A percentile compares a stretch with the other conserved stretches of the same genome.
These are phyloP conservation scores for Podila minutissima DNA, from an alignment of 192 early-diverging fungal genomes.

Conservation along the genomic window DNA sequence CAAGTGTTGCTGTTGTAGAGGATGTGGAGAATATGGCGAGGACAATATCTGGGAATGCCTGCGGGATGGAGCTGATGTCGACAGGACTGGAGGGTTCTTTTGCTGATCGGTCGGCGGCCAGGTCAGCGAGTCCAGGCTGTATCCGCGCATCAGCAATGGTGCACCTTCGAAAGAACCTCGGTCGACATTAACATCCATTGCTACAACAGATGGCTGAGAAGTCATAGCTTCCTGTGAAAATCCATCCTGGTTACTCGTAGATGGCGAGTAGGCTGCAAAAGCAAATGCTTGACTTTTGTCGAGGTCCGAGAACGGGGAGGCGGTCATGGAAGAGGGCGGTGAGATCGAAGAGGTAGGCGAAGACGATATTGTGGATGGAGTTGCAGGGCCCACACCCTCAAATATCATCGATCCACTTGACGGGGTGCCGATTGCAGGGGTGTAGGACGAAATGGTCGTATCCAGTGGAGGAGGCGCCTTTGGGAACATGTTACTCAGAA, in stretches of 20 bases:
- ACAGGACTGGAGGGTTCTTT: background rate
- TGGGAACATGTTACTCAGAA: no score
- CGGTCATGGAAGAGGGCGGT: conserved; percentile 16
- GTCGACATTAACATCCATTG: background rate
- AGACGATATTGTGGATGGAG: background rate
- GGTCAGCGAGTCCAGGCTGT: conserved; percentile 24
- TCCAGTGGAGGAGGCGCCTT: background rate
- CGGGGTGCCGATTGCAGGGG: background rate
- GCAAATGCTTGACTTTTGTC: background rate
- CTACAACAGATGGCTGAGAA: background rate
- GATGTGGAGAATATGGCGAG: background rate
- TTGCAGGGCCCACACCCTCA: background rate
- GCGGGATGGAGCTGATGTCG: background rate
- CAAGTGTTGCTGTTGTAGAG: background rate
- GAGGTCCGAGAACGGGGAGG: conserved; percentile 5
- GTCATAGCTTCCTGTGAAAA: background rate
- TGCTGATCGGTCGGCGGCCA: conserved; percentile 1
- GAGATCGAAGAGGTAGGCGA: conserved; percentile 9
- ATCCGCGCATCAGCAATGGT: conserved; percentile 10
- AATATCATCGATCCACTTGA: background rate
- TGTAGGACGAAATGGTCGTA: background rate
- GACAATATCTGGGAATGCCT: conserved; percentile 3
- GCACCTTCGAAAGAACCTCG: background rate
- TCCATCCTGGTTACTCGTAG: background rate
- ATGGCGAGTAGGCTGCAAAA: background rate